Evolutionary conservation across 1,284 basidiomycete species (phyloP).

Genomic region (Cutaneotrichosporon cavernicola): DNA sequence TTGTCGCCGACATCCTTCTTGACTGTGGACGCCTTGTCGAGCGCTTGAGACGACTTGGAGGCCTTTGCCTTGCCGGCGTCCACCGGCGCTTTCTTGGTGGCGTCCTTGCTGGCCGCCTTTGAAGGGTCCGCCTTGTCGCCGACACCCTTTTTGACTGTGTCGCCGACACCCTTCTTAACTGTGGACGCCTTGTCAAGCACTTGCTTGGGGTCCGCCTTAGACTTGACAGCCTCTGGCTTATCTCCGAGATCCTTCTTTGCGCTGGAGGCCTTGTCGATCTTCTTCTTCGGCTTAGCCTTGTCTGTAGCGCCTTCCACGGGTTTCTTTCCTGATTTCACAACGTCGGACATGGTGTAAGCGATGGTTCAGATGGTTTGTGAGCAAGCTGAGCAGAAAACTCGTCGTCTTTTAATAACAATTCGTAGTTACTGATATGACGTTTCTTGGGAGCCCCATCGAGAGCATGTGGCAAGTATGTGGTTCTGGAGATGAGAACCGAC

Average conservation of each 20-base stretch:
- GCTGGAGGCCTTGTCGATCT: too few species aligned
- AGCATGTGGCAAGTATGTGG: too few species aligned
- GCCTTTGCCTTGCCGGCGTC: conserved; percentile 1
- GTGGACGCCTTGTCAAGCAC: neutral
- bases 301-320: neutral
- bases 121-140: neutral
- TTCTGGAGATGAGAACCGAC: too few species aligned
- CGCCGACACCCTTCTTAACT: neutral
- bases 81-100: neutral
- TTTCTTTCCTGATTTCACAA: conserved; percentile 1
- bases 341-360: neutral
- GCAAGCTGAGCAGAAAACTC: neutral
- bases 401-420: conserved; percentile 2
- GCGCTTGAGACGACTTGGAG: neutral
- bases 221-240: neutral
- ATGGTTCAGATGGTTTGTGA: neutral
- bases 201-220: neutral
- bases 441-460: too few species aligned
- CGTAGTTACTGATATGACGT: too few species aligned
- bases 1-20: too few species aligned
- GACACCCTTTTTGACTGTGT: neutral
- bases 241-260: too few species aligned
- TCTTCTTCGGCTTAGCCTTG: neutral
- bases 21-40: too few species aligned
- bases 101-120: conserved; percentile 1